Evolutionary conservation across 2,329 filamentous ascomycete species (phyloP), one percentile per base, ranked within the genome.

Genomic region (Sphaerulina musiva): DNA sequence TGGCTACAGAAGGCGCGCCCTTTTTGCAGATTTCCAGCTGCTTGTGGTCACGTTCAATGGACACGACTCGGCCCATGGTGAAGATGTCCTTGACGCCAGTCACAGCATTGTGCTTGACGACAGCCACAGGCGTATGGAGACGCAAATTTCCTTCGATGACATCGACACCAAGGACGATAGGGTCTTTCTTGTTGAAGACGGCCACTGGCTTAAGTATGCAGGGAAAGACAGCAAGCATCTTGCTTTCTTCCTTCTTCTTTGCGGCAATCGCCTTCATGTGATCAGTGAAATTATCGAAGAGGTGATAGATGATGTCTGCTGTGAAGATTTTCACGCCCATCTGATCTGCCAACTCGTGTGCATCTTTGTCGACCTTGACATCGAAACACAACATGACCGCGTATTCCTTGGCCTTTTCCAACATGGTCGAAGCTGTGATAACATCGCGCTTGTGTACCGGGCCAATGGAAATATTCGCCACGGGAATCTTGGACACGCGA

Each of bases 311-410:
- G 66, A 98, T 98, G 72, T 98, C 92, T 2, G 95, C 93, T 2
- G 89, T 95, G 77, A 98, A 98, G 66, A 98, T 88, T 78, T 95
- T 97, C 75, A 98, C 88, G 48, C 90, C 90, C 59, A 95, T 84
- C 54, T 97, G 90, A 14, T 96, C 89, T 9, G 93, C 93, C 66
- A 97, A 95, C 8, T 82, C 80, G 62, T 86, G 84, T 0, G 93
- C 93, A 69, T 98, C 93, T 73, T 95, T 97, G 75, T 98, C 93
- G 12, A 98, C 89, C 77, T 96, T 97, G 74, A 98, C 93, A 71
- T 98, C 95, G 80, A 98, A 98, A 72, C 93, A 97, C 48, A 98
- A 84, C 93, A 98, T 98, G 70, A 97, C 89, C n/a, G 93, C 93
- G 64, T 85, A 95, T 69, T 98, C 91, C 62, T 89, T 89, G 12